phyloP scores from a whole-genome alignment of 2,329 filamentous ascomycete species.

The Coleophoma crateriformis region DNA sequence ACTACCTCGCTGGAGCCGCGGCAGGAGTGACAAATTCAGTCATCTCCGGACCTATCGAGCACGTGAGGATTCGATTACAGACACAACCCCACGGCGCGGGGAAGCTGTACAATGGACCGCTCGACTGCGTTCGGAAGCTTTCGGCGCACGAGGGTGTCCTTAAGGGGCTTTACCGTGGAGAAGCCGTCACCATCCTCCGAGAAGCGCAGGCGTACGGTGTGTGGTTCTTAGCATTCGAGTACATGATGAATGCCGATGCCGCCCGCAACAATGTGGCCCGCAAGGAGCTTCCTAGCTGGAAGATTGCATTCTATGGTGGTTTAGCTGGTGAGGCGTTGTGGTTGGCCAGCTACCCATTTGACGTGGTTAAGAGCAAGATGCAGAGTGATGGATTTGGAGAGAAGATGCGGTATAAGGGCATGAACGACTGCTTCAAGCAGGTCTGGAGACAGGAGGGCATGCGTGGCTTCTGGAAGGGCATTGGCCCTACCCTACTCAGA shows the following conservation, averaged over 20 bases:
- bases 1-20: constrained; percentile 86
- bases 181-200: constrained; percentile 77
- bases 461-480: constrained; percentile 89
- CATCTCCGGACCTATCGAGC: constrained; percentile 89
- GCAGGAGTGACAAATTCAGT: constrained; percentile 86
- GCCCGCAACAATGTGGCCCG: constrained; percentile 70
- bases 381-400: constrained; percentile 88
- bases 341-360: constrained; percentile 90
- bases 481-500: constrained; percentile 83
- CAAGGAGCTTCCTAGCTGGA: constrained; percentile 73
- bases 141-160: constrained; percentile 60
- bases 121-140: constrained; percentile 88
- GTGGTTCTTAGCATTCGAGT: constrained; percentile 96
- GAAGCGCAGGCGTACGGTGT: constrained; percentile 93
- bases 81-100: constrained; percentile 85
- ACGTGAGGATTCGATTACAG: constrained; percentile 92
- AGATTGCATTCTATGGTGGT: constrained; percentile 88
- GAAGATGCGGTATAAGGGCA: constrained; percentile 66
- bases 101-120: constrained; percentile 74
- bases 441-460: constrained; percentile 73
- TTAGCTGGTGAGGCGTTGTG: constrained; percentile 91
- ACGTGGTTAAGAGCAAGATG: constrained; percentile 99
- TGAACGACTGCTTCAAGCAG: constrained; percentile 86
- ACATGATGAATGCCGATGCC: constrained; percentile 88
- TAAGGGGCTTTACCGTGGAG: constrained; percentile 77